Base-by-base conservation (phyloP, 257 asterid species). In the Nicotiana knightiana region DNA sequence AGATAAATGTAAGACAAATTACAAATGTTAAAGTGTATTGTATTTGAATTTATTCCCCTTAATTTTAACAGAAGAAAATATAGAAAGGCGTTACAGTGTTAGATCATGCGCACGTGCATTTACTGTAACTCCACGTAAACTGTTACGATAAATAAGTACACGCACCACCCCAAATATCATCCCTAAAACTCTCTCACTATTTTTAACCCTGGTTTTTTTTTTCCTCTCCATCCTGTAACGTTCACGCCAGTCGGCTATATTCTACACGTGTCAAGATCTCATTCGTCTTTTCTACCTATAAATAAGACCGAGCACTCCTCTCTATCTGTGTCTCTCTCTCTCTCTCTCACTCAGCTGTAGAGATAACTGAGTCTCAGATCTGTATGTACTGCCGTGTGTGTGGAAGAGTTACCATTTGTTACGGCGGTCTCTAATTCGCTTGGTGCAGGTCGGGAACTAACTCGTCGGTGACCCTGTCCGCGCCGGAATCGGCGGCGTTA, bases 401-500 rank as follows among this genome's bases (percentile, higher is more conserved):
- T 70, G 18, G 81, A 62, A 63, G 84, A 39, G 55, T 66, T 5
- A 10, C 61, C 63, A 35, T 55, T 61, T 65, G 54, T 90, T 87
- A 86, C 91, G 88, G 91, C 83, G 91, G 89, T 77, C 90, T 90
- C 92, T 90, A 85, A 78, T 87, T 90, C 92, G 94, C 94, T 90
- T 90, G 92, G 94, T 90, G 94, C 94, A 90, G 94, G 92, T 90
- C 92, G 93, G 93, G 93, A 90, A 90, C 90, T 82, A 26, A 55
- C 79, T 71, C 51, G 35, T 58, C 81, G 51, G 46, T 30, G 39
- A 15, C 82, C 57, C 11, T 37, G 63, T 30, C 64, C 53, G 32
- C 61, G 24, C 55, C 16, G 64, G 59, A 16, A 54, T 15, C 59
- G 59, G 59, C 2, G 59, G 1, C 6, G 2, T 54, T 18, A 5